Evolutionary conservation across 2,329 filamentous ascomycete genomes (phyloP).

Genomic region (Colletotrichum neosansevieriae): DNA sequence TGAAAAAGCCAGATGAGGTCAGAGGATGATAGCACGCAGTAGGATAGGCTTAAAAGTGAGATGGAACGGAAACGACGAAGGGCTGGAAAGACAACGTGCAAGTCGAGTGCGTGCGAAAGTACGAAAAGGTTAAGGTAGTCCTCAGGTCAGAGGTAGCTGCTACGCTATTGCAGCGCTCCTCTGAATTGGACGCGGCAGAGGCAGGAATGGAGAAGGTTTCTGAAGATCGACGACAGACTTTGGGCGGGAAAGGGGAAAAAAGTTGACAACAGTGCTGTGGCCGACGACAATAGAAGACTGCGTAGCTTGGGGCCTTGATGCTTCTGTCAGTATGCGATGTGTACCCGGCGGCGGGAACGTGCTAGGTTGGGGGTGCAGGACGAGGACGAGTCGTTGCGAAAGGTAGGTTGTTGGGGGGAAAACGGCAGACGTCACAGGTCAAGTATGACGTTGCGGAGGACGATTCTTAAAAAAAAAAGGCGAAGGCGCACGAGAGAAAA

Average conservation of each 20-base stretch:
- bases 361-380: slow-evolving; percentile 33
- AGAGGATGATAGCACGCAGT: slow-evolving; percentile 47
- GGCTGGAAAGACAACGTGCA: not conserved
- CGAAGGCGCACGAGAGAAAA: slow-evolving; percentile 46
- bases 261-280: not conserved
- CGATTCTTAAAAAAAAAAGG: slow-evolving; percentile 42
- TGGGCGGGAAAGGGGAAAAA: slow-evolving; percentile 10
- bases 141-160: slow-evolving; percentile 39
- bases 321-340: slow-evolving; percentile 28
- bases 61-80: slow-evolving; percentile 21
- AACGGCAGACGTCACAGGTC: slow-evolving; percentile 58
- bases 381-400: slow-evolving; percentile 39
- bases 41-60: slow-evolving; percentile 25
- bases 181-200: slow-evolving; percentile 35
- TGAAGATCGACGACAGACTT: slow-evolving; percentile 31
- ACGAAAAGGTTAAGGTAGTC: slow-evolving; percentile 1
- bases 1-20: slow-evolving; percentile 54
- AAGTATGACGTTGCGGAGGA: slow-evolving; percentile 57
- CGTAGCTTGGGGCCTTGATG: slow-evolving; percentile 14
- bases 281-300: slow-evolving; percentile 10
- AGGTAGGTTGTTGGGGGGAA: slow-evolving; percentile 39
- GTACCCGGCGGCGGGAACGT: slow-evolving; percentile 28
- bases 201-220: slow-evolving; percentile 34
- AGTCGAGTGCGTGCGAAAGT: slow-evolving; percentile 8
- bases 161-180: slow-evolving; percentile 41